A percentile compares a stretch with the other conserved stretches of the same genome.
phyloP scores from a whole-genome alignment of 169 alveolate genomes.

The Plasmodium sp. region DNA sequence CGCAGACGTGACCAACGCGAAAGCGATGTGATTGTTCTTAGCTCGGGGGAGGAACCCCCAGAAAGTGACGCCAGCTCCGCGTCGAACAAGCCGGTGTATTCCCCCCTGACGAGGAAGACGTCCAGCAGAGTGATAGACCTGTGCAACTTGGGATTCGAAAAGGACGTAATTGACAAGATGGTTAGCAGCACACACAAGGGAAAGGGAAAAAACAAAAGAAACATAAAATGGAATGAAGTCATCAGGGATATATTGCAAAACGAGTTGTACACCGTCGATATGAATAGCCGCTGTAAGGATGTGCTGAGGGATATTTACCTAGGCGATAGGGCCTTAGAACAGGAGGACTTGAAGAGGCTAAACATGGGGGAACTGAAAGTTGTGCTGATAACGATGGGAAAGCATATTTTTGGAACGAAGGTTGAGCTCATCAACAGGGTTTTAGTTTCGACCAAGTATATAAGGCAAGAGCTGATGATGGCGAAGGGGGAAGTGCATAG shows the following conservation, averaged over 20 bases:
- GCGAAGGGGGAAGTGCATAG: background rate
- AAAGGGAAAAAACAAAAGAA: conserved; percentile 10
- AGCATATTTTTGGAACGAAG: conserved; percentile 71
- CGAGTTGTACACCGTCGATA: conserved; percentile 28
- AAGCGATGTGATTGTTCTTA: background rate
- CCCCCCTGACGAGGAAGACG: conserved; percentile 66
- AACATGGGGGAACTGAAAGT: conserved; percentile 72
- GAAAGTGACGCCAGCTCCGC: background rate
- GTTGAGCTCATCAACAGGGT: conserved; percentile 48
- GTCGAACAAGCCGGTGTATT: conserved; percentile 13
- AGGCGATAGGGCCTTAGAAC: background rate
- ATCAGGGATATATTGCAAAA: conserved; percentile 16
- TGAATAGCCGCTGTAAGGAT: conserved; percentile 45
- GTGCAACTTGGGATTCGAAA: conserved; percentile 63
- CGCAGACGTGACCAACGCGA: background rate
- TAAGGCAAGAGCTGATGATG: conserved; percentile 28
- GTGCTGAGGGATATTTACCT: conserved; percentile 31
- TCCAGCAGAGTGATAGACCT: conserved; percentile 62
- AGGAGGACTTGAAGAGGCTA: conserved; percentile 13
- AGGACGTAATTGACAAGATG: conserved; percentile 32
- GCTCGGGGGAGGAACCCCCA: background rate
- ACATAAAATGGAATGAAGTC: conserved; percentile 37
- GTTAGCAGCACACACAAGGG: conserved; percentile 8
- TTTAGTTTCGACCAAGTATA: conserved; percentile 59
- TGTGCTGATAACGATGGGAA: conserved; percentile 59